Evolutionary conservation across 2,329 filamentous ascomycete genomes (phyloP).

Genomic region (Pestalotiopsis sp.): DNA sequence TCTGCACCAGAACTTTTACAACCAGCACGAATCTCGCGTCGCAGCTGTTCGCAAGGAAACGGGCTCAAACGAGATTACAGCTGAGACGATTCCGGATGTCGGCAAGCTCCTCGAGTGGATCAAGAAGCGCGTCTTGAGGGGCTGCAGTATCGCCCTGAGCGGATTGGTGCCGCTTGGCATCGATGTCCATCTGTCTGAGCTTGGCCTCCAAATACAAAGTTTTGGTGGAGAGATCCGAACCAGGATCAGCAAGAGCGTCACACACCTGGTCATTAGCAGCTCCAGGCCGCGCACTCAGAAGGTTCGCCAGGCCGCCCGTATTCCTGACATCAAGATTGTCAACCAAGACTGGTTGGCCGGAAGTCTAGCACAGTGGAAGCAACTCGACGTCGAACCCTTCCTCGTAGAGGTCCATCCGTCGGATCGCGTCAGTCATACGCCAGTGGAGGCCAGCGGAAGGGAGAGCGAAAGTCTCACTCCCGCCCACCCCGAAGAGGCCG

Average conservation of each 20-base stretch:
- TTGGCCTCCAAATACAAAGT: conserved; percentile 81
- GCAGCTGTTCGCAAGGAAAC: conserved; percentile 43
- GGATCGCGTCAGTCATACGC: conserved; percentile 50
- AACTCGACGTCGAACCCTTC: conserved; percentile 77
- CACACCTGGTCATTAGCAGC: conserved; percentile 74
- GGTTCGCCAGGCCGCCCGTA: conserved; percentile 81
- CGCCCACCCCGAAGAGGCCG: conserved; percentile 40
- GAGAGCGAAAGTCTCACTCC: conserved; percentile 35
- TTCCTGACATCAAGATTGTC: conserved; percentile 85
- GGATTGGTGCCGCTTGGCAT: conserved; percentile 85
- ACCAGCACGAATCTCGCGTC: conserved; percentile 71
- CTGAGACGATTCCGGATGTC: conserved; percentile 74
- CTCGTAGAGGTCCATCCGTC: conserved; percentile 74
- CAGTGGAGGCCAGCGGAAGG: conserved; percentile 27
- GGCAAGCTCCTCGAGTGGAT: conserved; percentile 81
- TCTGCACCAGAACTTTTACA: conserved; percentile 81
- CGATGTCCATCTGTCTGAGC: conserved; percentile 80
- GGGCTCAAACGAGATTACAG: conserved; percentile 43
- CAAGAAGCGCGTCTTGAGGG: conserved; percentile 75
- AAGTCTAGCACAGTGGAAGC: conserved; percentile 82
- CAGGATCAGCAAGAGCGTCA: conserved; percentile 64
- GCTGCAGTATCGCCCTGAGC: conserved; percentile 82
- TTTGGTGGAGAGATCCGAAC: conserved; percentile 74
- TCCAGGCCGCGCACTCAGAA: conserved; percentile 82
- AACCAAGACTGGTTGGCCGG: conserved; percentile 88